phyloP scores from a whole-genome alignment of 2,329 filamentous ascomycete species.

The Aphanoascus verrucosus region DNA sequence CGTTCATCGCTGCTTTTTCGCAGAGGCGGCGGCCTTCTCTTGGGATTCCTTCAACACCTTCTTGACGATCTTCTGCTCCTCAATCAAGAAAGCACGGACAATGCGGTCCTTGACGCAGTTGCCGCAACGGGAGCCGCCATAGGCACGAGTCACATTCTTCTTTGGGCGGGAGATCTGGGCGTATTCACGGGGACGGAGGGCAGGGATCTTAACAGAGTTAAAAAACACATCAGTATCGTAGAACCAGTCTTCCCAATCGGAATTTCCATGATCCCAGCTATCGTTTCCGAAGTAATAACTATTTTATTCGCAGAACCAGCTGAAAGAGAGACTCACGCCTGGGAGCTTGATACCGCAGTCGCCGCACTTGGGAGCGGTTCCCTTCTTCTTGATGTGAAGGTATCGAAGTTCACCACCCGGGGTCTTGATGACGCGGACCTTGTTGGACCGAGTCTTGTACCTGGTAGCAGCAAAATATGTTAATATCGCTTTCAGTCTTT shows the following conservation, averaged over 20 bases:
- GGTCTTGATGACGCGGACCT: constrained; percentile 90
- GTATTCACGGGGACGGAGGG: constrained; percentile 97
- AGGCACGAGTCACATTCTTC: constrained; percentile 98
- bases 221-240: constrained; percentile 7
- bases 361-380: constrained; percentile 96
- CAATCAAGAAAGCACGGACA: constrained; percentile 95
- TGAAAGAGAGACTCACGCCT: constrained; percentile 63
- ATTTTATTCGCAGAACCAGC: neutral
- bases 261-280: neutral
- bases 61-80: constrained; percentile 99
- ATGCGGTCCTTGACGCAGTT: constrained; percentile 98
- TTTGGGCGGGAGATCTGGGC: constrained; percentile 92
- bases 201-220: constrained; percentile 57
- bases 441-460: constrained; percentile 98
- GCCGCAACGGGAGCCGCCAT: constrained; percentile 95
- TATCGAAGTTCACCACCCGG: constrained; percentile 91
- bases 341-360: constrained; percentile 97
- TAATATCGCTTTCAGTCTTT: constrained; percentile 25
- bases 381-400: constrained; percentile 99
- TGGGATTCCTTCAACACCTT: constrained; percentile 99
- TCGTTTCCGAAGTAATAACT: neutral
- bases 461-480: constrained; percentile 37
- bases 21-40: constrained; percentile 45
- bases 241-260: neutral
- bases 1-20: constrained; percentile 37